Conservation (phyloP, 2,329 filamentous ascomycete species). For the Phyllosticta paracitricarpa region DNA sequence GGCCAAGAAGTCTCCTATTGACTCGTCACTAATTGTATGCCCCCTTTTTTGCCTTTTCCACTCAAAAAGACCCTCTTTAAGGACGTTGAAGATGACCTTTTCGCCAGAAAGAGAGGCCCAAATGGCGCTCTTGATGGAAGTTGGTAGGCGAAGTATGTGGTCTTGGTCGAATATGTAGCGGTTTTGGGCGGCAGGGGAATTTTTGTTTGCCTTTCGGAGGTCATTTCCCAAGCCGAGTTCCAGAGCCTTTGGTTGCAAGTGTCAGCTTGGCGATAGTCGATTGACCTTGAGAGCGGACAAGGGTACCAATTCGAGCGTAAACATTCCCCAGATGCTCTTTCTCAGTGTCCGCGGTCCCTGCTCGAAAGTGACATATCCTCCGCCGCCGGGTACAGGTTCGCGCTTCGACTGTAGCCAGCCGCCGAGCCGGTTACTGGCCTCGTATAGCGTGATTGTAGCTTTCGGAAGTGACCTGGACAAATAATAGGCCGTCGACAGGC, state of each 20-base stretch:
- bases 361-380: conserved; percentile 61
- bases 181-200: conserved; percentile 45
- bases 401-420: conserved; percentile 72
- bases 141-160: conserved; percentile 49
- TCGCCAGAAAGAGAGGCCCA: background rate
- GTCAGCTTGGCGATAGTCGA: background rate
- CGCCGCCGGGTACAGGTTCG: conserved; percentile 50
- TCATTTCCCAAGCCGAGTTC: conserved; percentile 48
- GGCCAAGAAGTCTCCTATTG: conserved; percentile 56
- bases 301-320: conserved; percentile 62
- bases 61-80: conserved; percentile 21
- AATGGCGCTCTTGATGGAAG: background rate
- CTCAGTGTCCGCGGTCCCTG: conserved; percentile 71
- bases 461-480: conserved; percentile 58
- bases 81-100: background rate
- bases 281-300: background rate
- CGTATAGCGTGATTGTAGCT: conserved; percentile 70
- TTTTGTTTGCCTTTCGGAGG: conserved; percentile 43
- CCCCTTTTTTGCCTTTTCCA: conserved; percentile 11
- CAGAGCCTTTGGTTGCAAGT: conserved; percentile 37
- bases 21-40: conserved; percentile 47
- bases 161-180: conserved; percentile 87
- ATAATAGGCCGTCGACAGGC: conserved; percentile 53
- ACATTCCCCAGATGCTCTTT: conserved; percentile 47
- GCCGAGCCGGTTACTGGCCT: conserved; percentile 58